These are phyloP conservation scores for Serpula lacrymans DNA, from an alignment of 768 basidiomycete genomes.

Conservation along the genomic window DNA sequence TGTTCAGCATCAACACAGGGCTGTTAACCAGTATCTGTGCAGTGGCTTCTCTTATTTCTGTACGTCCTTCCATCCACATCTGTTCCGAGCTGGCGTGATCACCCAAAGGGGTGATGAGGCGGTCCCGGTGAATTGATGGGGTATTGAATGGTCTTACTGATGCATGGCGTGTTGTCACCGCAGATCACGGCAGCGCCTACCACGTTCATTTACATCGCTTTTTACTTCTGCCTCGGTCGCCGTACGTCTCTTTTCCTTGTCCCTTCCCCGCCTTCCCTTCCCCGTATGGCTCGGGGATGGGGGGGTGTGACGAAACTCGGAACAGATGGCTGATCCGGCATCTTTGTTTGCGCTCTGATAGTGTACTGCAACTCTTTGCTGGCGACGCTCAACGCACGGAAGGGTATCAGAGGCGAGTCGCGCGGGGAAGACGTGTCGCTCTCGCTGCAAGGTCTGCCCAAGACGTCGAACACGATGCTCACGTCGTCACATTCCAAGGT, in stretches of 20 bases:
- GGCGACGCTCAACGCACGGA: conserved; percentile 55
- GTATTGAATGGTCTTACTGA: not conserved
- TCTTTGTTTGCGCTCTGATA: conserved; percentile 19
- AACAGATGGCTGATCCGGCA: no score
- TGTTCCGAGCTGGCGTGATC: conserved; percentile 3
- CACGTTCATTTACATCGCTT: conserved; percentile 55
- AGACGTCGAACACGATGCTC: no score
- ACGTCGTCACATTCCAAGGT: no score
- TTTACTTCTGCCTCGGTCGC: conserved; percentile 59
- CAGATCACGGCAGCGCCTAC: conserved; percentile 46
- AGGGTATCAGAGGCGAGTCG: conserved; percentile 34
- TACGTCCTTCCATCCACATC: conserved; percentile 13
- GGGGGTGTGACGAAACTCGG: no score
- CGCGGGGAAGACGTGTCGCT: conserved; percentile 11
- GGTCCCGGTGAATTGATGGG: no score
- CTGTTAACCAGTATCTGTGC: conserved; percentile 46
- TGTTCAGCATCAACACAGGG: conserved; percentile 49
- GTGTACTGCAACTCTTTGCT: conserved; percentile 63
- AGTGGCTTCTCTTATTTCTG: conserved; percentile 51
- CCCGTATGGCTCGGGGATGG: no score
- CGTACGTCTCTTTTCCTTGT: conserved; percentile 34
- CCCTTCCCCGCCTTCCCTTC: not conserved
- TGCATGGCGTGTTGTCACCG: no score
- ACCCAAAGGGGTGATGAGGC: no score
- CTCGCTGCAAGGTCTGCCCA: conserved; percentile 25